Conservation (phyloP, 768 basidiomycete species). For the Lentinula edodes region DNA sequence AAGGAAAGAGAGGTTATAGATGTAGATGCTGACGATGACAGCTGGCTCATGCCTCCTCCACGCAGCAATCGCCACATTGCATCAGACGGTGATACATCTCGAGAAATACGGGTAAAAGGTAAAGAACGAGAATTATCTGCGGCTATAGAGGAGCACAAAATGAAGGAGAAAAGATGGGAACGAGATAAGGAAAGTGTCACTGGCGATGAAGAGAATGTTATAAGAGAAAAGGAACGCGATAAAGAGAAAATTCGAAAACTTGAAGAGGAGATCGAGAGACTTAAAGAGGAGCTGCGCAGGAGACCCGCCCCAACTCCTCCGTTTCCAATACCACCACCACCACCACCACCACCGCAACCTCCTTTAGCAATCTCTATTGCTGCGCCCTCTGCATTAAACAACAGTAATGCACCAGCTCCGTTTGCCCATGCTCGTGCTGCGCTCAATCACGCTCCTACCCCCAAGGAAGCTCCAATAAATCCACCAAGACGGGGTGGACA, state of each 20-base stretch:
- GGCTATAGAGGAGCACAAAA: constrained; percentile 47
- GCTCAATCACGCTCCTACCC: constrained; percentile 50
- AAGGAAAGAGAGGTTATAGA: constrained; percentile 16
- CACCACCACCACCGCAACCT: constrained; percentile 36
- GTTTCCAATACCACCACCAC: constrained; percentile 35
- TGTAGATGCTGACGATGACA: constrained; percentile 10
- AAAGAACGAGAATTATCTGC: constrained; percentile 59
- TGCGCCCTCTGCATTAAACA: constrained; percentile 7
- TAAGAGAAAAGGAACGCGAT: constrained; percentile 64
- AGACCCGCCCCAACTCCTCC: background rate
- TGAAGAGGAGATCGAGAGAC: constrained; percentile 1
- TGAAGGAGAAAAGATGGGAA: constrained; percentile 34
- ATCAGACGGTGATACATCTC: constrained; percentile 32
- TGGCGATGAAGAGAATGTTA: constrained; percentile 40
- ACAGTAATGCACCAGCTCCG: constrained; percentile 27
- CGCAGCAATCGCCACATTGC: constrained; percentile 16
- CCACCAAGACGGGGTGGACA: constrained; percentile 43
- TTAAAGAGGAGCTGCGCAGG: background rate
- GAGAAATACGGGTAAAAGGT: constrained; percentile 43
- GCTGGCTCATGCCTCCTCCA: constrained; percentile 9
- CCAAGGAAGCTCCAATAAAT: constrained; percentile 68
- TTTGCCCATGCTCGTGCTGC: constrained; percentile 62
- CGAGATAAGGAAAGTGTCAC: constrained; percentile 24
- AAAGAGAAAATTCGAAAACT: constrained; percentile 33
- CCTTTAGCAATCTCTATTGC: constrained; percentile 25